Evolutionary conservation across 257 asterid genomes (phyloP), one percentile per base, ranked within the genome.

Genomic region (Striga asiatica): DNA sequence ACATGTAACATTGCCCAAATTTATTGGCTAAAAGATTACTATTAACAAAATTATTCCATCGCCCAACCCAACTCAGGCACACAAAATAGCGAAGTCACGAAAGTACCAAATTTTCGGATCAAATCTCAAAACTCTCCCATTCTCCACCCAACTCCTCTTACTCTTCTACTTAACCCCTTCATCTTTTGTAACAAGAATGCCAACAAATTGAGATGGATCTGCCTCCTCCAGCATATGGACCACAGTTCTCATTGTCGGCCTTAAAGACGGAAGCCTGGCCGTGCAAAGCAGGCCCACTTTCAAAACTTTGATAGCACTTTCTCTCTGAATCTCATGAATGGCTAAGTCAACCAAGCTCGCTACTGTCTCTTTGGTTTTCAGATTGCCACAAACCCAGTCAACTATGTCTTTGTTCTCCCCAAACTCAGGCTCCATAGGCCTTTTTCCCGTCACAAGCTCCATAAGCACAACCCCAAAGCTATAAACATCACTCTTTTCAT

Each of bases 231-330:
- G 64, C 95, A 84, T 78, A 19, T 91, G 86, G 34, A 91, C 95
- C 38, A 87, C 95, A 17, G 49, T 73, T 61, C 95, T 80, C 96
- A 91, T 87, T 6, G 87, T 80, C 6, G 98, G 98, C 95, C 98
- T 84, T 41, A 66, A 56, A 0, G 78, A 25, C 0, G 96, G 96
- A 23, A 75, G 69, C 70, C 79, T 79, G 18, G 84, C 76, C 1
- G 98, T 87, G 93, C 98, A 87, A 3, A 76, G 71, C 58, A 91
- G 71, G 25, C 88, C 98, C 10, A 84, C 81, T 65, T 78, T 81
- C 76, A 91, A 56, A 9, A 91, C 76, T 54, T 78, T 74, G 19
- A 87, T 70, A 3, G 92, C 91, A 53, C 70, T 83, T 56, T 87
- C 95, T 58, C 37, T 69, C 49, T 73, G 65, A n/a, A 58, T 60